Base-by-base conservation (phyloP, 2,329 filamentous ascomycete genomes). In the Colletotrichum navitas region DNA sequence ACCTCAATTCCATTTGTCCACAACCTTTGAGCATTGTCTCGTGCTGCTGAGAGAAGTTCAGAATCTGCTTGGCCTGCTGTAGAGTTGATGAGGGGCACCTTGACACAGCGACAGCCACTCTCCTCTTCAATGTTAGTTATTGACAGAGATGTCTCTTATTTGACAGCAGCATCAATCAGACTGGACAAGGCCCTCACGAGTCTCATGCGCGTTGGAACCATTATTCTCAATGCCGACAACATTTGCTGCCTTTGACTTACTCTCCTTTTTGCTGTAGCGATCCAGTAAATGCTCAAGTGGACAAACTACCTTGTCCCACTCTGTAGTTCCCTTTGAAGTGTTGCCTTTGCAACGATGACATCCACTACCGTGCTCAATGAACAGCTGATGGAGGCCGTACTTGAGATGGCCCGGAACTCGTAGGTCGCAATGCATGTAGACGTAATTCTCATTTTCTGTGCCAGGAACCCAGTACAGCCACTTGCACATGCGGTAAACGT, bases 301-400 rank as follows among this genome's bases (percentile, higher is more conserved):
- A 63, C 84, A 85, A 8, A 78, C 75, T 1, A 77, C 87, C 21
- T 89, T 82, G 4, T 89, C 84, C 91, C 92, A 94, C 0, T 86
- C 87, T 34, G 86, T 85, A 61, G 87, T 91, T 1, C 86, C 86
- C 74, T 88, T 83, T 0, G 87, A 87, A 0, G 91, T 93, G 34
- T 75, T 79, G 62, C 81, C 80, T 67, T 80, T 81, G 75, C 87
- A 89, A 55, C 83, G 81, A 41, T 78, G 79, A 68, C 87, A 89
- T 1, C 76, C 78, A 73, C 86, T 83, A 0, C 87, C 87, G 70
- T 89, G 88, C 11, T 81, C 80, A 29, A 89, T 86, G 69, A 89
- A 85, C 5, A 89, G 79, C 72, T 88, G 85, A 75, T 89, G 88
- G 8, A 89, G 79, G 8, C 83, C 80, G 63, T 89, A 89, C 76